Base-by-base conservation (phyloP, 2,329 filamentous ascomycete genomes). In the Ophiostoma sp. region DNA sequence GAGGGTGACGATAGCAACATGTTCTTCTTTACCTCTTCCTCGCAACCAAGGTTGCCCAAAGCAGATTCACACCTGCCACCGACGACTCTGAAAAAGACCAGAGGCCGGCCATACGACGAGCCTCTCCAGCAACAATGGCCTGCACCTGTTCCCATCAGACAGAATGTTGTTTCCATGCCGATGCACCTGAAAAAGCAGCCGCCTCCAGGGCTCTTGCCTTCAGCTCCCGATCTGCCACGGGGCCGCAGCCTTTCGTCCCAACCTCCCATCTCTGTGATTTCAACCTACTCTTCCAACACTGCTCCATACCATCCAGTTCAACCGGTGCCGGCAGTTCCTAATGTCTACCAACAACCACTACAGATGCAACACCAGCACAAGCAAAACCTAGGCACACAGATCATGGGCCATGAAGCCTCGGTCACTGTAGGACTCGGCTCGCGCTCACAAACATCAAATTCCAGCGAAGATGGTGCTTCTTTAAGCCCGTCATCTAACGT, bases 401-500 rank as follows among this genome's bases (percentile, higher is more conserved):
- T 8, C 23, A 57, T 27, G 52, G 52, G 52, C n/a, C 52, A 62
- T 7, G 20, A 65, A 10, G 35, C 62, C 33, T 41, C 60, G 17
- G 31, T 36, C 15, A 64, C 60, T 11, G 60, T 39, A 8, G 60
- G 60, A 0, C 67, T 73, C 17, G 72, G 75, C 72, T 75, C 69
- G 69, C 79, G 75, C 69, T 79, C 75, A 6, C 77, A 74, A 23
- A 80, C 76, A 68, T 79, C 73, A 57, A 68, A 75, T 39, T 76
- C 80, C 8, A 79, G 79, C 69, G 79, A 78, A n/a, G 74, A 71
- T 48, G 74, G 73, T 27, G 83, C 78, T 72, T 52, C 71, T 5
- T 82, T 82, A 67, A 85, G 83, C 71, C 83, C 82, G 1, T 78
- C 77, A 10, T 76, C 75, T 0, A 10, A 39, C 15, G 76, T 17